A percentile compares a stretch with the other conserved stretches of the same genome.
These are phyloP conservation scores for Cryphonectria parasitica DNA, from an alignment of 2,329 filamentous ascomycete genomes.

Conservation along the genomic window DNA sequence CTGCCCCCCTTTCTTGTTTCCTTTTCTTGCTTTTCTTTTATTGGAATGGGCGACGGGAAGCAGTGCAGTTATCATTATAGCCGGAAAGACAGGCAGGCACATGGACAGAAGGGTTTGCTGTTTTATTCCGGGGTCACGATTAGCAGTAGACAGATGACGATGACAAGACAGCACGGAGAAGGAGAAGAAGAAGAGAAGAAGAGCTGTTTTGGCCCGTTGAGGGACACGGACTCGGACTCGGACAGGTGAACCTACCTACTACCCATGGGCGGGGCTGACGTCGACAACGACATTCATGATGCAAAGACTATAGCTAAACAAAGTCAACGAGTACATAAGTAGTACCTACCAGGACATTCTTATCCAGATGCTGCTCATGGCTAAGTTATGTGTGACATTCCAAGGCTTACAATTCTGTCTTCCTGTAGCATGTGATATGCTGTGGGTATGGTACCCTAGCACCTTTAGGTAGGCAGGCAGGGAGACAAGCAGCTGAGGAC, in stretches of 20 bases:
- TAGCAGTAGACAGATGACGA: background rate
- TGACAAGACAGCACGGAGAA: background rate
- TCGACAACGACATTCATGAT: constrained; percentile 19
- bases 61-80: background rate
- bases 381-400: background rate
- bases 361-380: background rate
- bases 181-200: background rate
- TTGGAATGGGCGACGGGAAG: background rate
- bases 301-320: constrained; percentile 20
- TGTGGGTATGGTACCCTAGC: background rate
- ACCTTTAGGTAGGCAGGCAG: too few relatives aligned
- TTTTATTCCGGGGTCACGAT: background rate
- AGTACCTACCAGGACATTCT: background rate
- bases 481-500: too few relatives aligned
- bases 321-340: constrained; percentile 21
- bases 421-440: background rate
- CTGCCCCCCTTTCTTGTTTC: background rate
- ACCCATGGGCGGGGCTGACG: background rate
- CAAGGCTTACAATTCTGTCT: too few relatives aligned
- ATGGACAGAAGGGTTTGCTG: background rate
- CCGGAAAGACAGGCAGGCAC: background rate
- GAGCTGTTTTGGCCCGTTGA: background rate
- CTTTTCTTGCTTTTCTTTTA: background rate
- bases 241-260: background rate
- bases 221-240: background rate